Base-by-base conservation (phyloP, 2,329 filamentous ascomycete genomes). In the Ilyonectria sp. region DNA sequence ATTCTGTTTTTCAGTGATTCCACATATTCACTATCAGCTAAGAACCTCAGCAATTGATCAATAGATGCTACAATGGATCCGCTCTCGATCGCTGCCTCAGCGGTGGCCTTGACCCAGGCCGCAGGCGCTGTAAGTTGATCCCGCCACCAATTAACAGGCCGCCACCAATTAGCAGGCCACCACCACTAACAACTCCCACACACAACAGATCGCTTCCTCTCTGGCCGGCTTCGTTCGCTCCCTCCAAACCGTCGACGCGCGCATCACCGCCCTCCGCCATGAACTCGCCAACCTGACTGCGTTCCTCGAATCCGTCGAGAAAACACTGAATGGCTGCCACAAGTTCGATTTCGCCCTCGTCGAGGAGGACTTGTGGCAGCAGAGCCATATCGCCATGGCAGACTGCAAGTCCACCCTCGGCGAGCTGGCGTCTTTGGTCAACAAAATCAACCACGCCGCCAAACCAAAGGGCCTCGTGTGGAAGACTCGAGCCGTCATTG, bases 321-420 rank as follows among this genome's bases (percentile, higher is more conserved):
- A 60, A 7, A 65, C 70, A 2, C 50, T 77, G 23, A 69, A 73
- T 19, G 66, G 68, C 33, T 74, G 71, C 50, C 68, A 64, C 2
- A 52, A 66, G 4, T 68, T 67, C 33, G 73, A 75, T 37, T 60
- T 77, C 15, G 67, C 68, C 1, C 60, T 64, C 9, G 58, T 74
- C 7, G 71, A 75, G 15, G 69, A 71, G 9, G 66, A 69, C 1
- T 53, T 77, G 9, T 75, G 73, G 74, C 69, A 67, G 17, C 73
- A 75, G 47, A 75, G 69, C 50, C 67, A 72, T 10, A 54, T 70
- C 13, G 69, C 71, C 3, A 50, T 77, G 31, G 61, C 15, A 7
- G 29, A 40, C 29, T 46, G 44, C 29, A 37, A 46, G 29, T 29
- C 54, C n/a, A 63, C 61, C 2, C 61, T 63, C 19, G 37, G 33